Conservation (phyloP, 164 flowering plant genomes). For the Malania oleifera region DNA sequence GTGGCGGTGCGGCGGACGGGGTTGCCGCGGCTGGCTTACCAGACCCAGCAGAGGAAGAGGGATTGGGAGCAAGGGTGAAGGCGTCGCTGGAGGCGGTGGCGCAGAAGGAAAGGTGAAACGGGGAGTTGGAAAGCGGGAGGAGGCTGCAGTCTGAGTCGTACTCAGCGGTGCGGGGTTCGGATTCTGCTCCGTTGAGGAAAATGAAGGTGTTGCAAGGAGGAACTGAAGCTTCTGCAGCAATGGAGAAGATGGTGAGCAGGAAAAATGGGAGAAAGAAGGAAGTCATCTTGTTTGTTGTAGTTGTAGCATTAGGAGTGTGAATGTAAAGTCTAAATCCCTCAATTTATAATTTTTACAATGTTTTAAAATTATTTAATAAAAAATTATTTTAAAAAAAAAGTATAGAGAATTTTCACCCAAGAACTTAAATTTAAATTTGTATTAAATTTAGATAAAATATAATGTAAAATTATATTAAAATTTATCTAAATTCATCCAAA, state of each 20-base stretch:
- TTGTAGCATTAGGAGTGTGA: no score
- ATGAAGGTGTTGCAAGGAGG: slow-evolving; percentile 37
- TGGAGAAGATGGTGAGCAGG: slow-evolving; percentile 6
- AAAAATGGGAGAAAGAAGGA: slow-evolving; percentile 12
- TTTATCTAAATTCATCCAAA: no score
- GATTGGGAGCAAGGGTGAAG: slow-evolving; percentile 35
- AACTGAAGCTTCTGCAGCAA: slow-evolving; percentile 32
- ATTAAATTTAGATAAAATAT: no score
- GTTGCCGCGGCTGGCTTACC: slow-evolving; percentile 54
- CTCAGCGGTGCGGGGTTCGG: slow-evolving; percentile 32
- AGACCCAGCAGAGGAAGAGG: slow-evolving; percentile 39
- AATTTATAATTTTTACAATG: no score
- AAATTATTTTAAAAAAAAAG: no score
- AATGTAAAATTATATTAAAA: no score
- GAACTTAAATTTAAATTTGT: no score
- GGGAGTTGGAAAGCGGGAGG: slow-evolving; percentile 13
- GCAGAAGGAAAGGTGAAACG: slow-evolving; percentile 38
- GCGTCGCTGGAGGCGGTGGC: slow-evolving; percentile 46
- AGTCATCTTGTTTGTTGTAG: no score
- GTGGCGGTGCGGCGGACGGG: slow-evolving; percentile 46
- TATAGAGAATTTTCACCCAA: no score
- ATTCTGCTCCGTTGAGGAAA: slow-evolving; percentile 36
- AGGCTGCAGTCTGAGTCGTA: slow-evolving; percentile 34
- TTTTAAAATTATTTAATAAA: no score
- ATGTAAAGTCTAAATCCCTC: no score